Evolutionary conservation across 139 green algal genomes (phyloP).

Genomic region (Chlorokybus atmophyticus): DNA sequence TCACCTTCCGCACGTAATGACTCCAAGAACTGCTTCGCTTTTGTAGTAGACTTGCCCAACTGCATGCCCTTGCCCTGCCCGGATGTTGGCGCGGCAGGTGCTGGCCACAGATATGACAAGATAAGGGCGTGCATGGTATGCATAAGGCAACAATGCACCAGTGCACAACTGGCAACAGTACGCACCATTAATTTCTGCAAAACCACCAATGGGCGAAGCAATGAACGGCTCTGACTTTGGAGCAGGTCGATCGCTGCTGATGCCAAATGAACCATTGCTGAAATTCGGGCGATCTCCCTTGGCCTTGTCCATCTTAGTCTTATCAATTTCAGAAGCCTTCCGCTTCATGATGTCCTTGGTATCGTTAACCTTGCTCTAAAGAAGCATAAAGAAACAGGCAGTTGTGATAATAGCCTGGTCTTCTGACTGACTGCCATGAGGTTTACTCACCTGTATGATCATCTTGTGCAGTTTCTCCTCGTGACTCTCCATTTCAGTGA

Average conservation of each 20-base stretch:
- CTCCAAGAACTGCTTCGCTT: conserved; percentile 70
- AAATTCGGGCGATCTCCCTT: no score
- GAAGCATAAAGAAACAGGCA: no score
- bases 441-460: conserved; percentile 96
- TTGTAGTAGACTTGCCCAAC: conserved; percentile 62
- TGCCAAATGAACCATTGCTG: no score
- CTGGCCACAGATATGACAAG: not conserved
- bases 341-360: conserved; percentile 90
- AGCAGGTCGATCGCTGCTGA: no score
- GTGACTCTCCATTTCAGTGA: conserved; percentile 94
- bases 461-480: conserved; percentile 99
- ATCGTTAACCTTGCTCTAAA: conserved; percentile 68
- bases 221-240: no score
- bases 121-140: not conserved
- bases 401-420: no score
- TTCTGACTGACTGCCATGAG: conserved; percentile 58
- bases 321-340: conserved; percentile 89
- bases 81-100: no score
- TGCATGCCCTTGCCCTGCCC: conserved; percentile 40
- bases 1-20: conserved; percentile 62
- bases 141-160: no score
- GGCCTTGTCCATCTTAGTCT: conserved; percentile 75
- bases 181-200: no score
- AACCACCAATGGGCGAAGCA: no score
- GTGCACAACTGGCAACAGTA: no score